These are phyloP conservation scores for Scortechinia acanthostroma DNA, from an alignment of 2,329 filamentous ascomycete species.

Conservation along the genomic window DNA sequence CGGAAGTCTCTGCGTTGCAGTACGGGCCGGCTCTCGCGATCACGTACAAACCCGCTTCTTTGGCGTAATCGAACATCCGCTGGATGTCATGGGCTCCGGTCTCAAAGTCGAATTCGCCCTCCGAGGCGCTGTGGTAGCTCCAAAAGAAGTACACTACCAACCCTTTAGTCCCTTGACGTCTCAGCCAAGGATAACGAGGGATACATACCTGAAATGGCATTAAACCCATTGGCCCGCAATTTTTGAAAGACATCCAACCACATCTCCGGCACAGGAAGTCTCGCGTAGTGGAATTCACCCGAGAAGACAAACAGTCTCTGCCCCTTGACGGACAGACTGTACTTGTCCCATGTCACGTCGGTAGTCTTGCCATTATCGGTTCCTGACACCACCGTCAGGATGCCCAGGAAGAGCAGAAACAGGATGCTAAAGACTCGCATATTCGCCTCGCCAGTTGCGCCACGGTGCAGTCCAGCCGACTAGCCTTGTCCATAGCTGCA, in stretches of 20 bases:
- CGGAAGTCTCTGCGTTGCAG: constrained; percentile 39
- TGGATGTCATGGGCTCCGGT: constrained; percentile 11
- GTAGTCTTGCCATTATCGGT: too few species aligned
- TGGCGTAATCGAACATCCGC: too few species aligned
- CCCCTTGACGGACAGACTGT: neutral
- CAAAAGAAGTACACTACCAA: constrained; percentile 1
- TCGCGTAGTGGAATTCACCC: neutral
- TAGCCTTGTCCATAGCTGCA: too few species aligned
- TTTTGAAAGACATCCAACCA: neutral
- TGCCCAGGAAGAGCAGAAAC: too few species aligned
- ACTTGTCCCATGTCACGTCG: too few species aligned
- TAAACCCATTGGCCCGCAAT: neutral
- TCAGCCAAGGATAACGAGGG: neutral
- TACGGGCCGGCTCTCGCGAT: constrained; percentile 40
- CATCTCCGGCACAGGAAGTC: neutral
- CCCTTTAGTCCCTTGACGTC: neutral
- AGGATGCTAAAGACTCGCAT: too few species aligned
- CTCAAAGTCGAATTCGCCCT: too few species aligned
- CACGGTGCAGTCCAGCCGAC: too few species aligned
- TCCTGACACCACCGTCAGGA: too few species aligned
- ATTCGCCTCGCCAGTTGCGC: too few species aligned
- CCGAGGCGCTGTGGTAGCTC: too few species aligned
- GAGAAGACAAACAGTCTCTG: neutral
- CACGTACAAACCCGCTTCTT: neutral
- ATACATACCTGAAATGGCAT: neutral